Percentiles rank a stretch among this genome's conserved stretches.
Conservation (phyloP, 1,284 basidiomycete genomes). For the Cryptococcus deneoformans region DNA sequence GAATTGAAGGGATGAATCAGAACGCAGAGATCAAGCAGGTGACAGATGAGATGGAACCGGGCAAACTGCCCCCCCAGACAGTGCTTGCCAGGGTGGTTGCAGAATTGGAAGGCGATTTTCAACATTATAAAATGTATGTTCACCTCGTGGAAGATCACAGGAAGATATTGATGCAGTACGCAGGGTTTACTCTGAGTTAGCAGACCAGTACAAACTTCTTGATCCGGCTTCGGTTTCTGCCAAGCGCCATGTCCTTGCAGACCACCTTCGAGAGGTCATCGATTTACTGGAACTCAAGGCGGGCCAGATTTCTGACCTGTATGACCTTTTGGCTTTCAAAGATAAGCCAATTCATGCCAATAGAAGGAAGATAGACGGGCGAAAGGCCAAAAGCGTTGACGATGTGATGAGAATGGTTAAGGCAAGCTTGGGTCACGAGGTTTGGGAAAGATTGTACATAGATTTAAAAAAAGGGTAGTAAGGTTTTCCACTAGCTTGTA, state of each 20-base stretch:
- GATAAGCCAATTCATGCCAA: conserved; percentile 50
- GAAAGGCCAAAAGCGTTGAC: conserved; percentile 21
- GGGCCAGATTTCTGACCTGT: conserved; percentile 80
- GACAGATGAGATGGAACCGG: conserved; percentile 18
- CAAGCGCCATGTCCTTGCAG: conserved; percentile 75
- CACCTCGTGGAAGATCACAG: not conserved
- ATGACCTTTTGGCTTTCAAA: conserved; percentile 69
- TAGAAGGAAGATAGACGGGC: conserved; percentile 1
- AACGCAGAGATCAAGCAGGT: not conserved
- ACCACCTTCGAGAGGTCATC: conserved; percentile 82
- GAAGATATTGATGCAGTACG: not conserved
- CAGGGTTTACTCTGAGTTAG: conserved; percentile 81
- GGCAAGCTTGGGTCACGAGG: conserved; percentile 37
- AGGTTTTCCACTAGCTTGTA: no score
- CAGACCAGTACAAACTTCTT: conserved; percentile 84
- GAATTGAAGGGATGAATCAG: not conserved
- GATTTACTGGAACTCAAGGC: conserved; percentile 86
- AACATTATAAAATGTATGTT: conserved; percentile 78
- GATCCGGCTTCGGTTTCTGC: conserved; percentile 73
- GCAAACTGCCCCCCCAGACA: conserved; percentile 67
- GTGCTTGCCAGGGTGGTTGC: conserved; percentile 71
- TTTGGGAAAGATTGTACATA: conserved; percentile 27
- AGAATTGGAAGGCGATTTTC: conserved; percentile 82
- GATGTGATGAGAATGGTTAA: conserved; percentile 39
- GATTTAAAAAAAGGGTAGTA: conserved; percentile 14